Evolutionary conservation across 2,329 filamentous ascomycete species (phyloP).

Genomic region (Akanthomyces uredinophilus): DNA sequence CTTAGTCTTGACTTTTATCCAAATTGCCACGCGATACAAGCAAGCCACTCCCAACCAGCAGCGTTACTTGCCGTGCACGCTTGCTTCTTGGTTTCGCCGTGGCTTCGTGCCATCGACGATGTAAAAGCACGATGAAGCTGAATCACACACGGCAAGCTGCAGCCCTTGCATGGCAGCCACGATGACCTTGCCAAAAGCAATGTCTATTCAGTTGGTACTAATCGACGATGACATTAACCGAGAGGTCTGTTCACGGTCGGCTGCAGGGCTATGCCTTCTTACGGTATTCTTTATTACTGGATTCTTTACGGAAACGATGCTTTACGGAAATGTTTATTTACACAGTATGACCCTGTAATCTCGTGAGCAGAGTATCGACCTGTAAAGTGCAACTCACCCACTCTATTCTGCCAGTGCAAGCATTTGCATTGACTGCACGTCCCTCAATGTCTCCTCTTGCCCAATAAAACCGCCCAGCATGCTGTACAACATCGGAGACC

Average conservation of each 20-base stretch:
- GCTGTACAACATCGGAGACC: neutral
- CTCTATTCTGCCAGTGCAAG: too few species aligned
- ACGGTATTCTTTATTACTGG: too few species aligned
- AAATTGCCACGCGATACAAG: neutral
- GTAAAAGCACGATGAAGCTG: neutral
- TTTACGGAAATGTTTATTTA: too few species aligned
- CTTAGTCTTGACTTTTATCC: neutral
- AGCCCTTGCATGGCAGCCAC: slow-evolving; percentile 4
- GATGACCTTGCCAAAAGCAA: neutral
- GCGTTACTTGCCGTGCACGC: neutral
- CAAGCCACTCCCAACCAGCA: neutral
- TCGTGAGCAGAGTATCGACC: too few species aligned
- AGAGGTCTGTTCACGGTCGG: neutral
- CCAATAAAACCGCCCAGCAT: neutral
- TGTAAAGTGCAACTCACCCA: too few species aligned
- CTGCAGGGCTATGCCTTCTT: neutral
- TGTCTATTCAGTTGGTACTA: neutral
- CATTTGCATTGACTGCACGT: slow-evolving; percentile 7
- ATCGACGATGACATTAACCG: neutral
- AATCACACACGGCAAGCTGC: neutral
- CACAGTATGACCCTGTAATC: neutral
- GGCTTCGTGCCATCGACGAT: neutral
- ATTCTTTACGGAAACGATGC: neutral
- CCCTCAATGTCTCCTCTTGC: neutral
- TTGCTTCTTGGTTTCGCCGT: neutral